Evolutionary conservation across 2,329 filamentous ascomycete species (phyloP).

Genomic region (Leptographium flavum): DNA sequence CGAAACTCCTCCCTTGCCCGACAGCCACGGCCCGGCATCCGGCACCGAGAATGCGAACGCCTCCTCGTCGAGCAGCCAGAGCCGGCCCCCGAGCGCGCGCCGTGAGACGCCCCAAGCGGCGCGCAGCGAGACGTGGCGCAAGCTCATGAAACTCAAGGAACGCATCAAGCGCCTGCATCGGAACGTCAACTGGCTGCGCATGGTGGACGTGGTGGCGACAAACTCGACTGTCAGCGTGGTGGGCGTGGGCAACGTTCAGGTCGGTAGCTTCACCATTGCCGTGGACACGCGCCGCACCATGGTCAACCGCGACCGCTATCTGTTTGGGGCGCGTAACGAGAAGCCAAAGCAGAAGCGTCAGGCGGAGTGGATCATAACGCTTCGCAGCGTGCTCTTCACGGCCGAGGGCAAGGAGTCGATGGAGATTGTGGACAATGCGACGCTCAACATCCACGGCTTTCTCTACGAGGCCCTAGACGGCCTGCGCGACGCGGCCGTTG

Average conservation of each 20-base stretch:
- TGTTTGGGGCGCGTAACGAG: constrained; percentile 59
- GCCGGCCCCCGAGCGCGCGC: constrained; percentile 11
- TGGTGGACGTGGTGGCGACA: constrained; percentile 78
- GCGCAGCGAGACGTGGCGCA: constrained; percentile 66
- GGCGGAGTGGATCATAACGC: constrained; percentile 84
- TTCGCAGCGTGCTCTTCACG: constrained; percentile 79
- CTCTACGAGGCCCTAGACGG: constrained; percentile 76
- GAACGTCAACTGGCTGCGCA: constrained; percentile 73
- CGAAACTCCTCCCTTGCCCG: background rate
- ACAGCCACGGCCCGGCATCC: background rate
- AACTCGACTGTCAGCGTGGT: constrained; percentile 64
- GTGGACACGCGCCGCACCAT: constrained; percentile 87
- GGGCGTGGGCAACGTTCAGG: constrained; percentile 71
- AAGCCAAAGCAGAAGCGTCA: constrained; percentile 47
- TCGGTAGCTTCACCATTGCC: constrained; percentile 71
- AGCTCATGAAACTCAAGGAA: constrained; percentile 67
- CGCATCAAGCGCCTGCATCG: constrained; percentile 74
- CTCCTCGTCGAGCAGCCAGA: background rate
- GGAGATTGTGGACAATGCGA: constrained; percentile 77
- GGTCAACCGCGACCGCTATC: constrained; percentile 78
- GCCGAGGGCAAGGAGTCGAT: constrained; percentile 71
- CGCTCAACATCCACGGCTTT: constrained; percentile 82
- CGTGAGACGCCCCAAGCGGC: constrained; percentile 17
- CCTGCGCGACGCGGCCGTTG: constrained; percentile 76
- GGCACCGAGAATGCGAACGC: background rate